Base-by-base conservation (phyloP, 75 land plant genomes). In the Gnetum montanum region DNA sequence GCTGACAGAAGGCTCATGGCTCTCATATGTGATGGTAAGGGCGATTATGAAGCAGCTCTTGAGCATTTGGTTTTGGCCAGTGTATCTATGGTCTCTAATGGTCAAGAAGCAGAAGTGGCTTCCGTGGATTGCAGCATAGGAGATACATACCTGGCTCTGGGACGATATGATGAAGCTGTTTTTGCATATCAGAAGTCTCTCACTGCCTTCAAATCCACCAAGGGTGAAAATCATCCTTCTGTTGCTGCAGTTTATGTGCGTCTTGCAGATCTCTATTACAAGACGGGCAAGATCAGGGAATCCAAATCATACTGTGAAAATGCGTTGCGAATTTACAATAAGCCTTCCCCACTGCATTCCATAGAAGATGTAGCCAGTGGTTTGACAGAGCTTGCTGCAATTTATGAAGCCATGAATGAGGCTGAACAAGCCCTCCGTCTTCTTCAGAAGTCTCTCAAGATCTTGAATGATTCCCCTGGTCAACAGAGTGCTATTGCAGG, bases 1-100 rank as follows among this genome's bases (percentile, higher is more conserved):
- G 75, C 85, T 3, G 97, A 91, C 59, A 70, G 93, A 49, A 72
- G 88, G 30, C 83, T 91, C 6, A 73, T 91, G 88, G 92, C 81
- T 7, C 70, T 86, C 15, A 81, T 91, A 31, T 87, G 76, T 58
- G 85, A 84, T 46, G 63, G 84, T 1, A 83, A 80, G 41, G 92
- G 87, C 6, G 82, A 90, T 24, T 66, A 83, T 58, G 83, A 78
- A 37, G 69, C 66, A 4, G 87, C 91, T 19, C 68, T 90, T 27
- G 92, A 90, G 70, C 76, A 86, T 59, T 59, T 76, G 54, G 96
- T 90, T 31, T 59, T 82, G 22, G 90, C 91, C 0, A 82, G 86
- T 68, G 77, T 79, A 76, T 67, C 81, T 8, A 71, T 86, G 78
- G 66, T 70, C 15, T 60, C 83, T 11, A 66, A 73, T 68, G 87